Conservation (phyloP, 768 basidiomycete genomes). For the Pleurotus salmoneostramineus region DNA sequence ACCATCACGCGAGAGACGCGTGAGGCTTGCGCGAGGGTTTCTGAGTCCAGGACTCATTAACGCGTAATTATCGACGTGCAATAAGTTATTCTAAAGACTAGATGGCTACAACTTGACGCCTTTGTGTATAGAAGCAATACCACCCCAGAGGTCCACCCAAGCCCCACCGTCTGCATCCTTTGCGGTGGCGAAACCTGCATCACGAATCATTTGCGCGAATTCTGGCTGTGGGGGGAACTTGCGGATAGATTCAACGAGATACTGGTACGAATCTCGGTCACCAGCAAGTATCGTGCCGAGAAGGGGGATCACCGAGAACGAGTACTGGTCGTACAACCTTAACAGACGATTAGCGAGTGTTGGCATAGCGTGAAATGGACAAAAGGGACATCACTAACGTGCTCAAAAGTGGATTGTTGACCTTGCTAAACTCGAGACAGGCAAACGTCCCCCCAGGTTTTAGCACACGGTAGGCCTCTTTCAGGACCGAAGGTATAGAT, state of each 20-base stretch:
- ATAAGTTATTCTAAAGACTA: background rate
- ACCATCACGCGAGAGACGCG: background rate
- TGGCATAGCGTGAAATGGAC: background rate
- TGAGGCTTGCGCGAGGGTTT: background rate
- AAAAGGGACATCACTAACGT: conserved; percentile 50
- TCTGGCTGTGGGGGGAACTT: conserved; percentile 85
- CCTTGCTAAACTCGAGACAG: conserved; percentile 94
- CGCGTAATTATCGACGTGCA: too few species aligned
- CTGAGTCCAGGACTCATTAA: background rate
- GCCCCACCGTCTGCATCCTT: conserved; percentile 75
- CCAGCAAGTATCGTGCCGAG: conserved; percentile 96
- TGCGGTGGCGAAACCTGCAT: conserved; percentile 79
- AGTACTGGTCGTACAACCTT: conserved; percentile 93
- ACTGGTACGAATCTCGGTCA: conserved; percentile 94
- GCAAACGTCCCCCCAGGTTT: conserved; percentile 96
- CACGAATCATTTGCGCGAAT: conserved; percentile 85
- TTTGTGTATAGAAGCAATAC: conserved; percentile 81
- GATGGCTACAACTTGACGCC: conserved; percentile 67
- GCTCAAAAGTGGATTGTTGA: conserved; percentile 82
- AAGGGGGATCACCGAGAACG: conserved; percentile 92
- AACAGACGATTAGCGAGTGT: conserved; percentile 7
- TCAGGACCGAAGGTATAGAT: conserved; percentile 80
- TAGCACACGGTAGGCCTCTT: conserved; percentile 88
- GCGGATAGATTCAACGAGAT: conserved; percentile 95
- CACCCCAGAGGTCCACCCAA: conserved; percentile 85